Conservation (phyloP, 2,329 filamentous ascomycete species). For the Arthroderma sp. region DNA sequence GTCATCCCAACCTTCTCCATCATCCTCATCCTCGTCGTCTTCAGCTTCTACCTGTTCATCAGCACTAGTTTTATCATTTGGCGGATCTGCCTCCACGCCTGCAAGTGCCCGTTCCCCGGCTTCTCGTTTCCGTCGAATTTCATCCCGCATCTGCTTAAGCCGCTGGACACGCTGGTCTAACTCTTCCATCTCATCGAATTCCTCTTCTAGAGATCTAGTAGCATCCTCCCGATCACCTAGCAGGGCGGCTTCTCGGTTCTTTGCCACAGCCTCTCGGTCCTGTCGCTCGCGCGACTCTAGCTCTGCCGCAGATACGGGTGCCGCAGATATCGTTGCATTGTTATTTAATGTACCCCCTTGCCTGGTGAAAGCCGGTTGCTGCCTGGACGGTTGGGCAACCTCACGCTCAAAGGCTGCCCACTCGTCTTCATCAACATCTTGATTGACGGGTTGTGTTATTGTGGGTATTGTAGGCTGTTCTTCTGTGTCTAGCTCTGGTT, state of each 20-base stretch:
- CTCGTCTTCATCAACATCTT: slow-evolving; percentile 57
- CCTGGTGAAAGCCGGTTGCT: slow-evolving; percentile 22
- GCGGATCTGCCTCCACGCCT: slow-evolving; percentile 20
- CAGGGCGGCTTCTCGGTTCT: slow-evolving; percentile 40
- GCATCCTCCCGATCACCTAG: slow-evolving; percentile 69
- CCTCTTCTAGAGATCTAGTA: slow-evolving; percentile 57
- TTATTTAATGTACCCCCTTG: slow-evolving; percentile 14
- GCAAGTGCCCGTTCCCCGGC: slow-evolving; percentile 20
- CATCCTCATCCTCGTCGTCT: slow-evolving; percentile 32
- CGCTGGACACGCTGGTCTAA: slow-evolving; percentile 58
- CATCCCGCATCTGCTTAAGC: slow-evolving; percentile 60
- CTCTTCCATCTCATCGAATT: slow-evolving; percentile 73
- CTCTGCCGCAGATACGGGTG: slow-evolving; percentile 54
- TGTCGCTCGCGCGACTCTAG: slow-evolving; percentile 43
- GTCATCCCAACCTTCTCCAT: slow-evolving; percentile 41
- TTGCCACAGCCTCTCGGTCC: slow-evolving; percentile 33
- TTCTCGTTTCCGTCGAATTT: slow-evolving; percentile 38
- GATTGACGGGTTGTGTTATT: slow-evolving; percentile 1
- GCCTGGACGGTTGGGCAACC: slow-evolving; percentile 43
- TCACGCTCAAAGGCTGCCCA: slow-evolving; percentile 84
- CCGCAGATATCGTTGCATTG: slow-evolving; percentile 55
- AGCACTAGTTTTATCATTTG: slow-evolving; percentile 52
- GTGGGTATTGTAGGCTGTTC: neutral
- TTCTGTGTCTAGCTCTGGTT: slow-evolving; percentile 9
- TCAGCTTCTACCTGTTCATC: slow-evolving; percentile 26